phyloP scores from a whole-genome alignment of 495 filamentous ascomycete genomes.

The Penicillium soppii region DNA sequence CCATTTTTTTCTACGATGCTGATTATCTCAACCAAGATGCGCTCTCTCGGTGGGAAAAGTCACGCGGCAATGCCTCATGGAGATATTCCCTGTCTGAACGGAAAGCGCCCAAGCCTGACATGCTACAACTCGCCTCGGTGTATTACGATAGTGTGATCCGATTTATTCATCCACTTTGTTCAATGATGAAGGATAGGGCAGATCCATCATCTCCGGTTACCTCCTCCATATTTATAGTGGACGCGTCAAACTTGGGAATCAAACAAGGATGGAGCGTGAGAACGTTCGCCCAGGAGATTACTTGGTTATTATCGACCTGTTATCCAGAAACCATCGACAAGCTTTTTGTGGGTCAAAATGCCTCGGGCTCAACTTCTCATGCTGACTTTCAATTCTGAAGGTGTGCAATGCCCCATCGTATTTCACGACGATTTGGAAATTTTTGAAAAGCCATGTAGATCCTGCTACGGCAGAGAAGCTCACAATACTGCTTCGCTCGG shows the following conservation, averaged over 20 bases:
- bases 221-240: constrained; percentile 25
- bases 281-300: constrained; percentile 24
- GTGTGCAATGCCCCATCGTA: constrained; percentile 29
- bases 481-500: constrained; percentile 9
- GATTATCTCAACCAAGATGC: constrained; percentile 13
- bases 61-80: constrained; percentile 5
- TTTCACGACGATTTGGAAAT: constrained; percentile 25
- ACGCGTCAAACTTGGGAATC: constrained; percentile 21
- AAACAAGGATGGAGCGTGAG: constrained; percentile 29
- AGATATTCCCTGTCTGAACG: neutral
- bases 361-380: neutral
- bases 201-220: constrained; percentile 13
- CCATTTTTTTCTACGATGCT: constrained; percentile 28
- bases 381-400: constrained; percentile 5
- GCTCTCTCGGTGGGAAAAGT: constrained; percentile 18
- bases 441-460: constrained; percentile 27
- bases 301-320: constrained; percentile 28
- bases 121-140: constrained; percentile 25
- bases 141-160: constrained; percentile 25
- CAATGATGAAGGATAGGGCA: constrained; percentile 14
- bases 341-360: constrained; percentile 30
- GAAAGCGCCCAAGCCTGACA: constrained; percentile 2
- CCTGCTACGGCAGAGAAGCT: constrained; percentile 30
- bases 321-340: constrained; percentile 31
- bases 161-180: constrained; percentile 34